phyloP scores from a whole-genome alignment of 169 alveolate genomes.

The Eimeria tenella region DNA sequence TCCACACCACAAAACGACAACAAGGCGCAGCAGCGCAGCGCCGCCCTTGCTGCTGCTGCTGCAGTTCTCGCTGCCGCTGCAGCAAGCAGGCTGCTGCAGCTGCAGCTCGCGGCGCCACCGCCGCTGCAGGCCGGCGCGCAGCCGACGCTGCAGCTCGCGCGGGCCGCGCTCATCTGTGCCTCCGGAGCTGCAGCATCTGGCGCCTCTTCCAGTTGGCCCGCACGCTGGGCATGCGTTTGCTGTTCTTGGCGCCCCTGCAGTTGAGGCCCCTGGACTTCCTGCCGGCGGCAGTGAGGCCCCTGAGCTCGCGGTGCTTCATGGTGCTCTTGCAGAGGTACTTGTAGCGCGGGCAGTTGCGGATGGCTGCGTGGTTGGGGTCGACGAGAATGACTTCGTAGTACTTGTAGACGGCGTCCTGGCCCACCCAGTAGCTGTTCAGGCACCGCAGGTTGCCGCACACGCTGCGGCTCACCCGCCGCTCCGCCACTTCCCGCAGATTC shows the following conservation, averaged over 20 bases:
- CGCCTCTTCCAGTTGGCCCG: constrained; percentile 97
- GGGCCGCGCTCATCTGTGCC: constrained; percentile 96
- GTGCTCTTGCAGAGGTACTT: constrained; percentile 98
- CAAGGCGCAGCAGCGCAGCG: too few relatives aligned
- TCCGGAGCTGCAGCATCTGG: constrained; percentile 95
- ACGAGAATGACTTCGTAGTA: constrained; percentile 98
- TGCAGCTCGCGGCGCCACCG: too few relatives aligned
- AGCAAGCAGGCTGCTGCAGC: too few relatives aligned
- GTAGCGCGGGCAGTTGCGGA: constrained; percentile 98
- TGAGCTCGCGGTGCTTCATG: constrained; percentile 98
- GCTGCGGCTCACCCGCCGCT: constrained; percentile 98
- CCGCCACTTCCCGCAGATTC: constrained; percentile 98
- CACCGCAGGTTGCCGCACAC: constrained; percentile 97
- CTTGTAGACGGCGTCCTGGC: constrained; percentile 99
- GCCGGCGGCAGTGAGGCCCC: constrained; percentile 98
- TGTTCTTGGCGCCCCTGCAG: constrained; percentile 96
- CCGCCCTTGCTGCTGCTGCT: too few relatives aligned
- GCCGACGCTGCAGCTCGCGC: too few relatives aligned
- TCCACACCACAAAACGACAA: too few relatives aligned
- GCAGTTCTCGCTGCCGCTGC: too few relatives aligned
- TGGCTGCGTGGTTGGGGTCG: constrained; percentile 98
- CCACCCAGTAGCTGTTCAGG: constrained; percentile 99
- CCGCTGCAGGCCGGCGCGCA: too few relatives aligned
- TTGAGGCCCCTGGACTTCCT: constrained; percentile 94
- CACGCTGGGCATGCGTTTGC: constrained; percentile 96